phyloP scores from a whole-genome alignment of 179 eudicot species.

The Pouteria campechiana region DNA sequence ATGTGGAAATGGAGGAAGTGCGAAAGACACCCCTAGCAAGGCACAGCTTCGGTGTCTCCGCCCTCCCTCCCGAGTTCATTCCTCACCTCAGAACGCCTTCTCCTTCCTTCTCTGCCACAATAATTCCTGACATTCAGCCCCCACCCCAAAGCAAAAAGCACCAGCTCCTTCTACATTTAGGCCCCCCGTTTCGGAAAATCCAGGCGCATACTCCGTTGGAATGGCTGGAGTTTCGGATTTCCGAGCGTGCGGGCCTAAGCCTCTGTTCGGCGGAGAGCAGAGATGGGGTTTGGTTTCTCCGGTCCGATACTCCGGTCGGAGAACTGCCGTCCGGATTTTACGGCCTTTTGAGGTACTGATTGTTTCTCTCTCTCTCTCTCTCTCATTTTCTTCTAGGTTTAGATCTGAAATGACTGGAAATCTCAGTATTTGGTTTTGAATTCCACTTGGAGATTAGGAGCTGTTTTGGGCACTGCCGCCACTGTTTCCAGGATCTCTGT shows the following conservation, averaged over 20 bases:
- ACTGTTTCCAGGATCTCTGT: neutral
- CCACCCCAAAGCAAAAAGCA: too few species aligned
- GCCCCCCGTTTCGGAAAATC: too few species aligned
- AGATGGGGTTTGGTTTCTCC: neutral
- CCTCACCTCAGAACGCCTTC: too few species aligned
- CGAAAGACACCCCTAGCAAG: too few species aligned
- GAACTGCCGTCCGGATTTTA: neutral
- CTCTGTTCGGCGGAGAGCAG: slow-evolving; percentile 1
- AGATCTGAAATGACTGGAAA: neutral
- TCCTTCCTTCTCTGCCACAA: too few species aligned
- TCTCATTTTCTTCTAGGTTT: neutral
- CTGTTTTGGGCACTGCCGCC: neutral
- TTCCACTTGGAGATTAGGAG: neutral
- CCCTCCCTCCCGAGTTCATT: too few species aligned
- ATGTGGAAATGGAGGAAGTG: too few species aligned
- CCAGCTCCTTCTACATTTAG: too few species aligned
- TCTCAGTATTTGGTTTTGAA: neutral
- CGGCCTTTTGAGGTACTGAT: slow-evolving; percentile 6
- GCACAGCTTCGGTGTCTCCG: too few species aligned
- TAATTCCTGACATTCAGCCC: too few species aligned
- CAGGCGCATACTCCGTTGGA: neutral
- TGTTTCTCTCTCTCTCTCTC: neutral
- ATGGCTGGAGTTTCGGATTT: slow-evolving; percentile 10
- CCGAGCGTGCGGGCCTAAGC: slow-evolving; percentile 5
- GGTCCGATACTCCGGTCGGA: neutral